Evolutionary conservation across 1,284 basidiomycete genomes (phyloP), one percentile per base, ranked within the genome.

Genomic region (Ceratobasidium sp.): DNA sequence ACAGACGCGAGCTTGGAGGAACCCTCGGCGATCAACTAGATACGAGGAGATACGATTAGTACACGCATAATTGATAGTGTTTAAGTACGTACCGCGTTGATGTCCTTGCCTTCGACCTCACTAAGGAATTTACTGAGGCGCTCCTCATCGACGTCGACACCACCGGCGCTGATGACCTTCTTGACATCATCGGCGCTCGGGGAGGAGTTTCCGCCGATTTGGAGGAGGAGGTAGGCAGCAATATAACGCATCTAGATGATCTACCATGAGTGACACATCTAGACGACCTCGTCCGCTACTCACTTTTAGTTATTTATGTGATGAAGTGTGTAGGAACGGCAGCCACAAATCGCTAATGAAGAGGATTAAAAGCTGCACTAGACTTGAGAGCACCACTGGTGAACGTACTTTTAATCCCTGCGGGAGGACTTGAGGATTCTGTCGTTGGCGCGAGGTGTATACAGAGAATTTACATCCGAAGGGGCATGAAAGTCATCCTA

Each of bases 171-270:
- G 79, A 99, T 92, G 81, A 99, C 91, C 80, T 90, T 90, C 87
- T 92, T 97, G 87, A 99, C 89, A 85, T 99, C 97, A 73, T 84
- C 89, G 77, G 95, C 94, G 76, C 93, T 91, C 79, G 98, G 98
- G 79, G 89, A 91, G 81, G 90, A 84, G 84, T 99, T 98, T 78
- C 98, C 98, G 80, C 96, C 98, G 83, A 92, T 90, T 85, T 94
- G 93, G 86, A 99, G 95, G 84, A 99, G 95, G 79, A 99, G 91
- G 89, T 98, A 99, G 80, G 95, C 96, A 87, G 97, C 97, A 86
- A 99, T 89, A 86, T 97, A 89, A 89, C 95, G 95, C 96, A 98
- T 97, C 93, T 95, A 71, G 15, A 80, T 19, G 74, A n/a, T 27
- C 48, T 33, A 47, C 14, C 59, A 36, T 41, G 78, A 47, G n/a